Conservation (phyloP, 2,329 filamentous ascomycete genomes). For the Pseudocercospora cruenta region DNA sequence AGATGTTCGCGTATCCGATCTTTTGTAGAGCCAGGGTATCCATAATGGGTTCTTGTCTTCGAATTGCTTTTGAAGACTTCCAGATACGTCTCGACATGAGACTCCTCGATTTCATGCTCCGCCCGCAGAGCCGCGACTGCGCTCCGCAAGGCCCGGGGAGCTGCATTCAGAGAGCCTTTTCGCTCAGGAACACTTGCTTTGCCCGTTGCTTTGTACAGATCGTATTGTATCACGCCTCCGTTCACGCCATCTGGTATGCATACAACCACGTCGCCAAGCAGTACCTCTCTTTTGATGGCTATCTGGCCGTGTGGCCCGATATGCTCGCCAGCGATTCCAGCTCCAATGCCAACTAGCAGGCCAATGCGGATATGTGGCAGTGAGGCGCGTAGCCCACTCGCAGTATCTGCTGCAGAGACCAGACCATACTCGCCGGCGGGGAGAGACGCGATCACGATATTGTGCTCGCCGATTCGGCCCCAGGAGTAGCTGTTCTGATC, state of each 20-base stretch:
- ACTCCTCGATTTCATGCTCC: conserved; percentile 2
- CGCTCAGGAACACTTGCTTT: conserved; percentile 9
- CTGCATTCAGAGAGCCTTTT: conserved; percentile 24
- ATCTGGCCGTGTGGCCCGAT: conserved; percentile 27
- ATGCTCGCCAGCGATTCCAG: conserved; percentile 27
- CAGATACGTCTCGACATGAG: not conserved
- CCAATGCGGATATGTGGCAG: conserved; percentile 15
- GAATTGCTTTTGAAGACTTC: not conserved
- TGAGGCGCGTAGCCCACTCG: not conserved
- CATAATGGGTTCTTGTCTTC: conserved; percentile 2
- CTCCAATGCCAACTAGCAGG: conserved; percentile 34
- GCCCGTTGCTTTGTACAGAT: conserved; percentile 26
- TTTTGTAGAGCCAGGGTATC: not conserved
- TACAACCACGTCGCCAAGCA: conserved; percentile 36
- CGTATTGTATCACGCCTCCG: conserved; percentile 35
- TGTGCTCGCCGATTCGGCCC: conserved; percentile 29
- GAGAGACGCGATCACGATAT: conserved; percentile 32
- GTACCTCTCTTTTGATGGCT: conserved; percentile 26
- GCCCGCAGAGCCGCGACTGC: conserved; percentile 16
- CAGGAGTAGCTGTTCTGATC: conserved; percentile 31
- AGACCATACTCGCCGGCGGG: conserved; percentile 22
- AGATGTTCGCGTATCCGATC: not conserved
- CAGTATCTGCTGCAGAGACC: conserved; percentile 22
- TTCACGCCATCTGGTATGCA: conserved; percentile 23
- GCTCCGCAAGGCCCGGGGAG: conserved; percentile 18